These are phyloP conservation scores for Tolypocladium sp. DNA, from an alignment of 2,329 filamentous ascomycete genomes.

Conservation along the genomic window DNA sequence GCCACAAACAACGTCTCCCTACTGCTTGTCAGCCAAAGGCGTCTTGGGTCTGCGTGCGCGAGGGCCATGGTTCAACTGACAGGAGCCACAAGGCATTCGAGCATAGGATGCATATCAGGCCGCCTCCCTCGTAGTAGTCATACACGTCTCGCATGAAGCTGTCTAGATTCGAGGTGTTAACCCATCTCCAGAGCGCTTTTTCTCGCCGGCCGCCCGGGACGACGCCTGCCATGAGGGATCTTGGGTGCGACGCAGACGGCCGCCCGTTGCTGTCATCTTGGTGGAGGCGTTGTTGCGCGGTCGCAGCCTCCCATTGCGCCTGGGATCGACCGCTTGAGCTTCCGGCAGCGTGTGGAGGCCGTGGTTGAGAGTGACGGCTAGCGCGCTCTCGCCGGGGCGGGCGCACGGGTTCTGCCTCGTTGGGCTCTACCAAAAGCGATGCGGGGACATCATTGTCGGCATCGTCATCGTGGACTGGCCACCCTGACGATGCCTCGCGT, in stretches of 20 bases:
- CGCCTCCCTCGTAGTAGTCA: slow-evolving; percentile 73
- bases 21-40: slow-evolving; percentile 1
- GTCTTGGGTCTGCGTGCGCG: background rate
- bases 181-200: slow-evolving; percentile 86
- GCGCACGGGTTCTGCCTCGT: background rate
- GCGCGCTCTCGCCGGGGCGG: background rate
- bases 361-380: background rate
- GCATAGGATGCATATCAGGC: slow-evolving; percentile 76
- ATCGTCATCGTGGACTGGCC: slow-evolving; percentile 35
- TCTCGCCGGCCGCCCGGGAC: slow-evolving; percentile 41
- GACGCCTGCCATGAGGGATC: slow-evolving; percentile 17
- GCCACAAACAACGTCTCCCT: slow-evolving; percentile 78
- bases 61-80: slow-evolving; percentile 34
- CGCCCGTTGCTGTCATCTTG: slow-evolving; percentile 20
- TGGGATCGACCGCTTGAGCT: slow-evolving; percentile 18
- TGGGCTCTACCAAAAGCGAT: slow-evolving; percentile 51
- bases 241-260: slow-evolving; percentile 11
- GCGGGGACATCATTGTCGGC: slow-evolving; percentile 53
- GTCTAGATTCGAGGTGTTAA: slow-evolving; percentile 83
- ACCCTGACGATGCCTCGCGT: slow-evolving; percentile 9
- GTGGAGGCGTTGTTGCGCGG: slow-evolving; percentile 42
- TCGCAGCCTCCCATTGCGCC: slow-evolving; percentile 46
- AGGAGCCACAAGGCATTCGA: slow-evolving; percentile 63
- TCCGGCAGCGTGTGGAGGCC: background rate
- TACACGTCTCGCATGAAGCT: slow-evolving; percentile 81